Evolutionary conservation across 192 early-diverging fungal species (phyloP).

Genomic region (Coemansia sp.): DNA sequence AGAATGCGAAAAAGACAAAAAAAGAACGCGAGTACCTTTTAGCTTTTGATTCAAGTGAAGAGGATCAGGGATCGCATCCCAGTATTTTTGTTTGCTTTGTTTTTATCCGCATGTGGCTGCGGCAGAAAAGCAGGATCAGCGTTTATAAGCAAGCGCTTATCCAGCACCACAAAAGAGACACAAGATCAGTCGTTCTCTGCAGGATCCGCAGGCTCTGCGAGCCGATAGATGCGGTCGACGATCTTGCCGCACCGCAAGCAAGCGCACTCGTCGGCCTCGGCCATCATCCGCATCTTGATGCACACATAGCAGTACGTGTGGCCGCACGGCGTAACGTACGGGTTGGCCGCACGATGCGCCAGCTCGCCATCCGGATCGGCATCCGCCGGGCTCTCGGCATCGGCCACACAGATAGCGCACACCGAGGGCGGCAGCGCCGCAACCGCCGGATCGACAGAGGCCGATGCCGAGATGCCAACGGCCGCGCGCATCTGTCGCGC

Average conservation of each 20-base stretch:
- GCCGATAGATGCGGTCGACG: slow-evolving; percentile 58
- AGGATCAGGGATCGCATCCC: too few species aligned
- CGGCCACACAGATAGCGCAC: slow-evolving; percentile 72
- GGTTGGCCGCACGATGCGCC: slow-evolving; percentile 53
- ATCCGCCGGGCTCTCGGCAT: background rate
- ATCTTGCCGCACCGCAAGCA: slow-evolving; percentile 77
- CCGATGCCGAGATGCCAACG: slow-evolving; percentile 51
- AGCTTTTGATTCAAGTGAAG: too few species aligned
- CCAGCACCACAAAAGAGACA: background rate
- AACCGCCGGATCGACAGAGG: slow-evolving; percentile 31
- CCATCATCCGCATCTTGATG: slow-evolving; percentile 70
- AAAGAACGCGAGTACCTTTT: too few species aligned
- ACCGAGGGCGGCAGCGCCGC: slow-evolving; percentile 63
- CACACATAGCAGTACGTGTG: slow-evolving; percentile 93
- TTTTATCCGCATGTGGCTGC: too few species aligned
- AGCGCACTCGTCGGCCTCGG: slow-evolving; percentile 68
- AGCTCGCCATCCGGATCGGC: slow-evolving; percentile 12
- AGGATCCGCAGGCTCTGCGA: slow-evolving; percentile 1
- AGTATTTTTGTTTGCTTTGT: too few species aligned
- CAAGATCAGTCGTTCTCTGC: background rate
- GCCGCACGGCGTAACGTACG: slow-evolving; percentile 79
- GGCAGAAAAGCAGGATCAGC: too few species aligned
- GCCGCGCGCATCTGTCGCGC: slow-evolving; percentile 30
- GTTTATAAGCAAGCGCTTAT: too few species aligned
- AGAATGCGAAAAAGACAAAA: too few species aligned